Base-by-base conservation (phyloP, 257 asterid genomes). In the Echites panduratus region DNA sequence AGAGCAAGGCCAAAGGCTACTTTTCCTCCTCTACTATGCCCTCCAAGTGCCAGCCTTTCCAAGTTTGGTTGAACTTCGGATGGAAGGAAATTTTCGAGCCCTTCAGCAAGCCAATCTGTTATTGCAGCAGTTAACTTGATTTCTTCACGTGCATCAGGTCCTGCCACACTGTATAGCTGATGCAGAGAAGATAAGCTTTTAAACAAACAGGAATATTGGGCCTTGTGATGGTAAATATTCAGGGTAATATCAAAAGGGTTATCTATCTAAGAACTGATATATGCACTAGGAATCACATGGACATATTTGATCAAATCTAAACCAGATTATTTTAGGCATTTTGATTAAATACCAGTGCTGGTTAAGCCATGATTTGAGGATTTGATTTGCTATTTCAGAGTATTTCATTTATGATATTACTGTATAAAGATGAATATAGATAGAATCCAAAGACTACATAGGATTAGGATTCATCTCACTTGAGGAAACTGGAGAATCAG, bases 21-120 rank as follows among this genome's bases (percentile, higher is more conserved):
- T 79, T 93, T 93, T 16, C 92, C 98, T 6, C 98, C 97, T 0
- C 98, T 87, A 32, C 98, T 93, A 63, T 93, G 98, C 57, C 97
- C 98, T 1, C 91, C 85, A 16, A 93, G 82, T 8, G 76, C 97
- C 19, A 93, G 79, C 70, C 86, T 87, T 2, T 26, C 57, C 35
- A 89, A 53, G 80, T 89, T 75, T 14, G 97, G 94, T 26, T 75
- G 75, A 4, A 91, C 89, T 12, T 82, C n/a, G 20, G 88, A 54
- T 10, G 97, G 98, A 75, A 93, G 94, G 63, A 76, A 77, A 56
- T 76, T 70, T 53, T 50, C 40, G 45, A 91, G 74, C 61, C 90
- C 90, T 64, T 77, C 73, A 12, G 91, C 27, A 61, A 93, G 44
- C 98, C 97, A 93, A 13, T 80, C 85, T 52, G 86, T 80, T 80